Evolutionary conservation across 805 yeast species (phyloP).

Genomic region (Metschnikowia kofuensis): DNA sequence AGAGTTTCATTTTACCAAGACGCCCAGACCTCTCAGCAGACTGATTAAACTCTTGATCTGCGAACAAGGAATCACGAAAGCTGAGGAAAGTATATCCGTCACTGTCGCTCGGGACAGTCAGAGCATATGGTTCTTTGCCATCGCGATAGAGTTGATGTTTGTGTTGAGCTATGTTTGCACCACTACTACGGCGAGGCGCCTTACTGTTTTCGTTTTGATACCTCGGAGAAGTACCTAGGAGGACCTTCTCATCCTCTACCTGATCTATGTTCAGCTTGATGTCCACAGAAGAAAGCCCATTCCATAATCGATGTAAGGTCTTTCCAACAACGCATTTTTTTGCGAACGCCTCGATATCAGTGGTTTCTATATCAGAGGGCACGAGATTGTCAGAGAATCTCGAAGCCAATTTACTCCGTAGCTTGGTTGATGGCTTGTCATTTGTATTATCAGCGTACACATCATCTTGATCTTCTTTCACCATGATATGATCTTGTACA

Average conservation of each 20-base stretch:
- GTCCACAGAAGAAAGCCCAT: conserved; percentile 18
- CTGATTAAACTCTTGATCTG: conserved; percentile 14
- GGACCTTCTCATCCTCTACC: not conserved
- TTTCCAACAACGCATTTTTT: conserved; percentile 32
- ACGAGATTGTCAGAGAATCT: conserved; percentile 33
- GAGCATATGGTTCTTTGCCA: not conserved
- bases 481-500: conserved; percentile 55
- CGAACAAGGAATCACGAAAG: conserved; percentile 30
- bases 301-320: conserved; percentile 32
- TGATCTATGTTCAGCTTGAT: not conserved
- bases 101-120: not conserved
- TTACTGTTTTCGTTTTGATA: not conserved
- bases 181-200: not conserved
- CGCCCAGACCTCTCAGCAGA: conserved; percentile 30
- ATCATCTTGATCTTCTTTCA: conserved; percentile 18
- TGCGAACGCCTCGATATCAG: conserved; percentile 36
- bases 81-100: conserved; percentile 29
- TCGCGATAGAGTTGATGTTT: conserved; percentile 10
- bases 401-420: conserved; percentile 30
- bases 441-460: conserved; percentile 9
- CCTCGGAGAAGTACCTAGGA: conserved; percentile 1
- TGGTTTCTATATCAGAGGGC: conserved; percentile 41
- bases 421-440: conserved; percentile 23
- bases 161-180: conserved; percentile 3
- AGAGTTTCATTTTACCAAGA: conserved; percentile 33